Evolutionary conservation across 129 eudicot genomes (phyloP).

Genomic region (Lactuca saligna): DNA sequence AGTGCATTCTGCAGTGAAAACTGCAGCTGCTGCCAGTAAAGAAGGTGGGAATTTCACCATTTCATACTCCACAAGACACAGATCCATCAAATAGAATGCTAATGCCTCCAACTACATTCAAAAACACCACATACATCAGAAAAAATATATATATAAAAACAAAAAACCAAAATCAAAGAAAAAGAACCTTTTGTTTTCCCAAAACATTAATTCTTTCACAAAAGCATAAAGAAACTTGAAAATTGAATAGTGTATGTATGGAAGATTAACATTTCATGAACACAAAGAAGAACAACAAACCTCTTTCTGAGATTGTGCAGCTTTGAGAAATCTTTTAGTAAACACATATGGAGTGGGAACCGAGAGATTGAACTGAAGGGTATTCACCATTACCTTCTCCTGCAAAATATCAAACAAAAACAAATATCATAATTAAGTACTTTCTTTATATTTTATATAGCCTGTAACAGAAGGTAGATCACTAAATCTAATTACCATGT

Average conservation of each 20-base stretch:
- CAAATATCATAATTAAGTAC: too few species aligned
- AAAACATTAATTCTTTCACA: not conserved
- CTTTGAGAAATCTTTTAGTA: conserved; percentile 72
- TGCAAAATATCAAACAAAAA: too few species aligned
- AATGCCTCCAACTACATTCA: conserved; percentile 62
- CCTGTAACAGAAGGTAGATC: not conserved
- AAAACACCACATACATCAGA: not conserved
- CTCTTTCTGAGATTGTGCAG: conserved; percentile 63
- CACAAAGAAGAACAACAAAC: conserved; percentile 27
- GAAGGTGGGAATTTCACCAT: conserved; percentile 85
- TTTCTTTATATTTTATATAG: too few species aligned
- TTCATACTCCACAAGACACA: conserved; percentile 69
- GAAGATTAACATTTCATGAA: not conserved
- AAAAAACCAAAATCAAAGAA: not conserved
- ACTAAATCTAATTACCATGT: conserved; percentile 50
- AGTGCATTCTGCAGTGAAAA: conserved; percentile 76
- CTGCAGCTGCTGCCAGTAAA: conserved; percentile 80
- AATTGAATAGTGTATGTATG: not conserved
- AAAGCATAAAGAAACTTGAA: not conserved
- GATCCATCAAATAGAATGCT: conserved; percentile 72
- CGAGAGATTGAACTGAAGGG: conserved; percentile 72
- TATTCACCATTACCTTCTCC: too few species aligned
- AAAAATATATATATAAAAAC: too few species aligned
- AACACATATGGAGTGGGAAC: conserved; percentile 86
- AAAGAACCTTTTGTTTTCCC: not conserved